Evolutionary conservation across 176 grass and related monocot genomes (phyloP).

Genomic region (Ananas comosus): DNA sequence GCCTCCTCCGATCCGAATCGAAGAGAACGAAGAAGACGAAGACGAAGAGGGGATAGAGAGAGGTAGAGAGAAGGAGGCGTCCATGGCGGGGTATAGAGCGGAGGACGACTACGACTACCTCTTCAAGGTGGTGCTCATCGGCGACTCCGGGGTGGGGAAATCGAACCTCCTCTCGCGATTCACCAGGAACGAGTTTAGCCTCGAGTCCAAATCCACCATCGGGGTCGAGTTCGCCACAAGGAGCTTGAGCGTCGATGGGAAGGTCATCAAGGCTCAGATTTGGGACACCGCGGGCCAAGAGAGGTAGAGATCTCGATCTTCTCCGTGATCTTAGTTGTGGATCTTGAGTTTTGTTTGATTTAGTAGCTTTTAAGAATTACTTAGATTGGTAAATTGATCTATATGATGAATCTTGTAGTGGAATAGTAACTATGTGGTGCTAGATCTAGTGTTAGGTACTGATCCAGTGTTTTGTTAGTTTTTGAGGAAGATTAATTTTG

Average conservation of each 20-base stretch:
- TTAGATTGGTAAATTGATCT: too few relatives aligned
- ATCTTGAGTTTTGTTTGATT: not conserved
- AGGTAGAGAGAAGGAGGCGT: not conserved
- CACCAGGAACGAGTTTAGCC: slow-evolving; percentile 33
- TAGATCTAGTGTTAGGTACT: too few relatives aligned
- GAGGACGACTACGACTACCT: slow-evolving; percentile 42
- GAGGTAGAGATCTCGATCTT: slow-evolving; percentile 9
- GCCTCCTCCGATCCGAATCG: too few relatives aligned
- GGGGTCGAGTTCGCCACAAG: slow-evolving; percentile 28
- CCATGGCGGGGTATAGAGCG: slow-evolving; percentile 25
- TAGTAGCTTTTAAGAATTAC: not conserved
- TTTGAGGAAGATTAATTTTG: too few relatives aligned
- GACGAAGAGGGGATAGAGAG: too few relatives aligned
- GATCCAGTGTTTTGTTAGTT: too few relatives aligned
- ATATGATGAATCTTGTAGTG: too few relatives aligned
- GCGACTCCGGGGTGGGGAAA: slow-evolving; percentile 36
- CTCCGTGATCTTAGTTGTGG: not conserved
- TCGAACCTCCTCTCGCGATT: slow-evolving; percentile 40
- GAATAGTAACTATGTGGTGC: too few relatives aligned
- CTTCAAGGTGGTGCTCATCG: slow-evolving; percentile 40
- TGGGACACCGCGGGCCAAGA: slow-evolving; percentile 48
- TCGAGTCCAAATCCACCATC: slow-evolving; percentile 35
- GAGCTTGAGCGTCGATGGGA: slow-evolving; percentile 30
- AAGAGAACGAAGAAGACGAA: too few relatives aligned
- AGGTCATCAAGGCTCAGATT: slow-evolving; percentile 50